Base-by-base conservation (phyloP, 306 rosid species). In the Mimosa bimucronata region DNA sequence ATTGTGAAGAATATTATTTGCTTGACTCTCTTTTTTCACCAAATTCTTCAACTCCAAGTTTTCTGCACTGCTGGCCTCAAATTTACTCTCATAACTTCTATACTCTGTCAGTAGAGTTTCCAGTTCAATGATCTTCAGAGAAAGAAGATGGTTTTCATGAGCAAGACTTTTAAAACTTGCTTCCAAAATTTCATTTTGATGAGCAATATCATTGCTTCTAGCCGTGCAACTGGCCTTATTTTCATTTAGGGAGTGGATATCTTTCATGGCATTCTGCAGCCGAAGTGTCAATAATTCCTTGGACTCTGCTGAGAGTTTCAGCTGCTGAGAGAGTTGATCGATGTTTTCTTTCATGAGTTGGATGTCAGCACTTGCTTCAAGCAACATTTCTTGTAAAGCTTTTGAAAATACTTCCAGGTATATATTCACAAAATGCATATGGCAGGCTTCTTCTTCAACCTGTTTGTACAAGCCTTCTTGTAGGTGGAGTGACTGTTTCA, bases 391-490 rank as follows among this genome's bases (percentile, higher is more conserved):
- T 77, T 90, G 92, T 62, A 96, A 86, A 58, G 92, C 88, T 87
- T 87, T 89, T 29, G 98, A 91, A 81, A 93, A 93, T 37, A 96
- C 90, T 73, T 96, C 99, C 64, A 93, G 86, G 86, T 89, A 86
- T 57, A 93, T 84, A 83, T 91, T 89, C 85, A 79, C 85, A 76
- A 81, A 81, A 87, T 93, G 94, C 90, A 88, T 90, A 71, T 91
- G 93, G 71, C 71, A 74, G 83, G 87, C 84, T 87, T 95, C 98
- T 82, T 91, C 98, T 89, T 96, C 97, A 90, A 89, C 88, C 87
- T 96, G 97, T 71, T 79, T 90, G 90, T 79, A 91, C 82, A 90
- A 82, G 61, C 91, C 97, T 85, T 93, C 90, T 84, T 91, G 99
- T 85, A 86, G 76, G 85, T 81, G 87, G 64, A 91, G 92, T 65